Evolutionary conservation across 345 rosid genomes (phyloP), one percentile per base, ranked within the genome.

Genomic region (Aquilaria yunnanensis): DNA sequence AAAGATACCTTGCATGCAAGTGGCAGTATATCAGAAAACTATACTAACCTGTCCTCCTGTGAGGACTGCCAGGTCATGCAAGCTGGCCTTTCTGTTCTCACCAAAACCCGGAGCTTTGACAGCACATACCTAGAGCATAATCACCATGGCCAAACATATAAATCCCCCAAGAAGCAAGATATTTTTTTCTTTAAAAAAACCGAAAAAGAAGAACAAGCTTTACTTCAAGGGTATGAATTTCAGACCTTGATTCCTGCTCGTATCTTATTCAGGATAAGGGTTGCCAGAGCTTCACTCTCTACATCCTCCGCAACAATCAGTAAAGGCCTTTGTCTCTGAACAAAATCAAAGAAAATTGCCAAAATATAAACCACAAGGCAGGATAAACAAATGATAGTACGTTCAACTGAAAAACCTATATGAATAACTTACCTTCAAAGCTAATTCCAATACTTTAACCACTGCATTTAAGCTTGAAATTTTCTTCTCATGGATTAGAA

Each of bases 101-200:
- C 99, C 97, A 76, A 94, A 94, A 62, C 97, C 97, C 58, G 99
- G 95, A 55, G 99, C 97, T 70, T 94, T 94, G 58, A 94, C 84
- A 52, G 99, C 88, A 80, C 99, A 94, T 29, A 94, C 85, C 96
- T 92, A 56, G 43, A 4, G 43, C 5, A 37, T 37, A 37, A 37
- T 37, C 11, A 64, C 58, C 9, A 51, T 49, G 32, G 66, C 65
- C 29, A 60, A 67, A 14, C 47, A 14, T 4, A 33, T 54, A 30
- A 54, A 29, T 23, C 32, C 34, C 30, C 3, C 12, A 32, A 57
- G 31, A 31, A 56, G 4, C 54, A 37, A 37, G 8, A 37, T 37
- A 37, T 9, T 37, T 37, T 37, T 37, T 37, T 6, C 13, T 3
- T 47, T 14, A n/a, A 12, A 33, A 56, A 31, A 41, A 47, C 23